phyloP scores from a whole-genome alignment of 768 basidiomycete species.

The Tulasnella sp. region DNA sequence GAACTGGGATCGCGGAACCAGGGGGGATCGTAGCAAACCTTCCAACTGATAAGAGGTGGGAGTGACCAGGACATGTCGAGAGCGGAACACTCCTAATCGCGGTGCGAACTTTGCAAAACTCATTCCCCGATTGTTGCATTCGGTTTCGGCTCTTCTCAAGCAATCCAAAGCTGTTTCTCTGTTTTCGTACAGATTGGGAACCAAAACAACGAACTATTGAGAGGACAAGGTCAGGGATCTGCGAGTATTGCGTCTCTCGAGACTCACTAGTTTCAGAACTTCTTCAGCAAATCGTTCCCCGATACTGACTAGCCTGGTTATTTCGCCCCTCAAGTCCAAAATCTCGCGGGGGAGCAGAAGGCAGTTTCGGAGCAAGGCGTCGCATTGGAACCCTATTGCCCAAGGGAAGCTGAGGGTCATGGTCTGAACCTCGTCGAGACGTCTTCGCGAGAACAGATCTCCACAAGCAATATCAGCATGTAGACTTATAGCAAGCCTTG shows the following conservation, averaged over 20 bases:
- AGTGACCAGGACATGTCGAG: slow-evolving; percentile 70
- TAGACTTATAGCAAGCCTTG: slow-evolving; percentile 45
- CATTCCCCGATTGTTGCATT: slow-evolving; percentile 17
- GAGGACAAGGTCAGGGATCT: background rate
- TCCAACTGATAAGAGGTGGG: slow-evolving; percentile 70
- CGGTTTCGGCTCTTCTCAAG: slow-evolving; percentile 43
- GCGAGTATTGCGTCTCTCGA: slow-evolving; percentile 49
- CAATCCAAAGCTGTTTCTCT: slow-evolving; percentile 46
- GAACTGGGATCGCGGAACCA: background rate
- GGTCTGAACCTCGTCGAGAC: slow-evolving; percentile 47
- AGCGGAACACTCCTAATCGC: slow-evolving; percentile 48
- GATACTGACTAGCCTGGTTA: slow-evolving; percentile 43
- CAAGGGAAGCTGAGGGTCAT: slow-evolving; percentile 54
- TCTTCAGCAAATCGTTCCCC: slow-evolving; percentile 46
- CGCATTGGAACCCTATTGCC: slow-evolving; percentile 73
- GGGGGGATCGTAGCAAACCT: slow-evolving; percentile 40
- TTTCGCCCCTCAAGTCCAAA: slow-evolving; percentile 25
- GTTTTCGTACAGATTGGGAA: background rate
- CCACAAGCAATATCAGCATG: slow-evolving; percentile 40
- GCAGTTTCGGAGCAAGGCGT: slow-evolving; percentile 61
- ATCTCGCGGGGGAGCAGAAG: slow-evolving; percentile 63
- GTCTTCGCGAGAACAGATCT: slow-evolving; percentile 51
- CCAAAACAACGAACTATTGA: background rate
- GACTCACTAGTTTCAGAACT: slow-evolving; percentile 40
- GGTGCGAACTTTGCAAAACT: background rate